Conservation (phyloP, 2,329 filamentous ascomycete species). For the Pestalotiopsis sp. region DNA sequence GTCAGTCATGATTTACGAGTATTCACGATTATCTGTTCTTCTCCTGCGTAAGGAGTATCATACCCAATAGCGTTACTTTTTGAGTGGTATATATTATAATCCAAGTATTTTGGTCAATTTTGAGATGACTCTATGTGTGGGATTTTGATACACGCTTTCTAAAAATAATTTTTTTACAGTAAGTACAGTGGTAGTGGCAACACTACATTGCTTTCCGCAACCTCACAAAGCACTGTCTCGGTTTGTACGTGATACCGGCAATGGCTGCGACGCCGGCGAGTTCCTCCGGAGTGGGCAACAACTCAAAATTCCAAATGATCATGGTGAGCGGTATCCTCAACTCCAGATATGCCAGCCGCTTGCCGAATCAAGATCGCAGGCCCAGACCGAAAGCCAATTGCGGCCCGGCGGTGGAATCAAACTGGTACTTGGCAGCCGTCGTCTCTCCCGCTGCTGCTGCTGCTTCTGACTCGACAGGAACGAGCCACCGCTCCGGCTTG, state of each 20-base stretch:
- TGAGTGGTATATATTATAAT: not conserved
- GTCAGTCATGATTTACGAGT: not conserved
- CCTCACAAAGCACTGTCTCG: conserved; percentile 8
- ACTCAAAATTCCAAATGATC: conserved; percentile 24
- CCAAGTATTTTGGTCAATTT: not conserved
- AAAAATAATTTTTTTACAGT: not conserved
- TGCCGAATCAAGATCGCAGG: conserved; percentile 26
- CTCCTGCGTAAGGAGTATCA: not conserved
- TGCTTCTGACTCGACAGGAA: not conserved
- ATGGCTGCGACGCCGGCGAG: conserved; percentile 10
- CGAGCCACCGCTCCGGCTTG: conserved; percentile 22
- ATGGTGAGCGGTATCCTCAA: conserved; percentile 19
- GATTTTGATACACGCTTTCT: not conserved
- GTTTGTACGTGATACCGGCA: conserved; percentile 3
- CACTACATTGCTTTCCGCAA: conserved; percentile 4
- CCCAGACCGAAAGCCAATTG: conserved; percentile 27
- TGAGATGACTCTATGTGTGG: not conserved
- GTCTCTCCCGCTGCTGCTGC: not conserved
- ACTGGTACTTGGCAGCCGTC: conserved; percentile 8
- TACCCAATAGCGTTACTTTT: not conserved
- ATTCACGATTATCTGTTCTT: not conserved
- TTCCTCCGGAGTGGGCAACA: conserved; percentile 13
- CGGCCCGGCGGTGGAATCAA: conserved; percentile 22
- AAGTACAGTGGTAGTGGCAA: not conserved
- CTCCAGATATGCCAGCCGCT: conserved; percentile 23